Percentiles rank a stretch among this genome's conserved stretches.
Evolutionary conservation across 805 yeast species (phyloP).

Genomic region (Sungouiella thailandica): DNA sequence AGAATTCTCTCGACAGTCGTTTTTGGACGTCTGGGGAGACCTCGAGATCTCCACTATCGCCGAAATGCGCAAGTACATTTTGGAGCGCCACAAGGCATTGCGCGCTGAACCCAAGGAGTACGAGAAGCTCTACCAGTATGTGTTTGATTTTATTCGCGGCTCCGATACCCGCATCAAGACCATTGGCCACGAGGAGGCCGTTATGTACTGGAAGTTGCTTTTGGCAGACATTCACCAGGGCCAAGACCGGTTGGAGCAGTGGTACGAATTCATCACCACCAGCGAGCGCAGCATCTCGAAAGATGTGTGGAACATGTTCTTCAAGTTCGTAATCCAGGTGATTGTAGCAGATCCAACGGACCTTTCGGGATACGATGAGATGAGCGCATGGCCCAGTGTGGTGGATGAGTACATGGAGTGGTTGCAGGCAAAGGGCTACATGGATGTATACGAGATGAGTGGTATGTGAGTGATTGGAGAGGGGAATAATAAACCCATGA

Average conservation of each 20-base stretch:
- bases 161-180: constrained; percentile 45
- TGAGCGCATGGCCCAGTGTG: constrained; percentile 88
- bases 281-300: constrained; percentile 49
- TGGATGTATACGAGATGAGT: too few relatives aligned
- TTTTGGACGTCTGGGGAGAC: constrained; percentile 55
- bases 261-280: constrained; percentile 53
- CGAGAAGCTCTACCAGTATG: constrained; percentile 59
- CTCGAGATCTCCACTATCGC: constrained; percentile 25
- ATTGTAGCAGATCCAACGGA: constrained; percentile 41
- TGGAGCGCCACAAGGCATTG: constrained; percentile 3
- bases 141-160: constrained; percentile 64
- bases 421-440: constrained; percentile 25
- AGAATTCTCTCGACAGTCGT: constrained; percentile 44
- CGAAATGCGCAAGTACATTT: constrained; percentile 39
- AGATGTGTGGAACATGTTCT: constrained; percentile 86
- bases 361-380: constrained; percentile 62
- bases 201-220: constrained; percentile 73
- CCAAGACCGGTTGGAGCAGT: constrained; percentile 39
- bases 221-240: constrained; percentile 23
- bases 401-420: constrained; percentile 80
- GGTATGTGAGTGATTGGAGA: constrained; percentile 1
- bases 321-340: constrained; percentile 53
- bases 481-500: neutral
- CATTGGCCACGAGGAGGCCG: constrained; percentile 55
- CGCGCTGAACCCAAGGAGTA: constrained; percentile 37